phyloP scores from a whole-genome alignment of 164 flowering plant genomes.

The Chimonanthus praecox region DNA sequence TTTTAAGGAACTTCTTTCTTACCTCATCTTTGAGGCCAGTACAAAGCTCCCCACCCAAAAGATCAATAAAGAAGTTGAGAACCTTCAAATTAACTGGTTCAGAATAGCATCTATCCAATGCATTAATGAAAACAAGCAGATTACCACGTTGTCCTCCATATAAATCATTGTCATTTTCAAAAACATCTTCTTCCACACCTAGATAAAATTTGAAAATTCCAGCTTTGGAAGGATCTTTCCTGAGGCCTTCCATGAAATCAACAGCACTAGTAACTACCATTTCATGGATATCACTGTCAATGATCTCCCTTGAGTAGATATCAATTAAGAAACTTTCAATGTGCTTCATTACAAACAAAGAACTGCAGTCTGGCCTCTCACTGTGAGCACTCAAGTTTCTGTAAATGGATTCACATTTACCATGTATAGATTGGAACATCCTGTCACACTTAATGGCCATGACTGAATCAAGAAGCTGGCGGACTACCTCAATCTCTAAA shows the following conservation, averaged over 20 bases:
- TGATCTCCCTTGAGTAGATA: constrained; percentile 28
- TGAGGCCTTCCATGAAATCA: constrained; percentile 48
- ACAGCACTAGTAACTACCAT: constrained; percentile 42
- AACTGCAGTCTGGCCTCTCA: constrained; percentile 33
- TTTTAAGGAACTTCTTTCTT: constrained; percentile 54
- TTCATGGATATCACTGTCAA: constrained; percentile 45
- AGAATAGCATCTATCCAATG: constrained; percentile 55
- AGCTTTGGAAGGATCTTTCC: constrained; percentile 51
- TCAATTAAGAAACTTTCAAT: constrained; percentile 52
- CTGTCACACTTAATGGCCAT: constrained; percentile 64
- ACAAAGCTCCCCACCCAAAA: constrained; percentile 57
- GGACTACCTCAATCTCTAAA: constrained; percentile 36
- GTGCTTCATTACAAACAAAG: constrained; percentile 54
- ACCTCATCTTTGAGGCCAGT: constrained; percentile 47
- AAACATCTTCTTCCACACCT: constrained; percentile 38
- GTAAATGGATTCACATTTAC: constrained; percentile 56
- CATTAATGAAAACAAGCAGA: constrained; percentile 64
- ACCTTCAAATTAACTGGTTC: constrained; percentile 73
- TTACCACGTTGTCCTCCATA: constrained; percentile 55
- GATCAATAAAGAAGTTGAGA: constrained; percentile 65
- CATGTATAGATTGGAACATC: constrained; percentile 55
- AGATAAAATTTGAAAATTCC: constrained; percentile 49
- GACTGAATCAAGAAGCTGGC: constrained; percentile 57
- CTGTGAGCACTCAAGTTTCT: constrained; percentile 34
- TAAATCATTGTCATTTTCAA: constrained; percentile 37